Base-by-base conservation (phyloP, 139 green algal genomes). In the Volvox reticuliferus region DNA sequence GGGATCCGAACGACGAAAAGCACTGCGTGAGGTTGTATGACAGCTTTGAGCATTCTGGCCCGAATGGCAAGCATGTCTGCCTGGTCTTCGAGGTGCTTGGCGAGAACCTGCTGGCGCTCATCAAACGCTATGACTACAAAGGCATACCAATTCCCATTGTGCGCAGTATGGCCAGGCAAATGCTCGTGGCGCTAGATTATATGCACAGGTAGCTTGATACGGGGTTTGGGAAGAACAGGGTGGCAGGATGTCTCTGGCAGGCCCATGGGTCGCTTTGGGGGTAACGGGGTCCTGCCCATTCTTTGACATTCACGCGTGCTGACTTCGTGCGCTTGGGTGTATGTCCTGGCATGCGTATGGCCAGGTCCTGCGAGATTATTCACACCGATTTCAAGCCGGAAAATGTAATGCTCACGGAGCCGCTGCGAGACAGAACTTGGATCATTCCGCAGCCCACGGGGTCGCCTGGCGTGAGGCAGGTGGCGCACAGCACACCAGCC, bases 381-480 rank as follows among this genome's bases (percentile, higher is more conserved):
- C 98, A 99, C 95, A 99, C 97, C 0, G 98, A 99, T 93, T 93
- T 99, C 78, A 99, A 99, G 93, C 97, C 97, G 13, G 98, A 99
- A 94, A 99, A 99, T 82, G 97, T 99, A 37, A 98, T 99, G 96
- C 95, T 99, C 73, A 94, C 93, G 2, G 85, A 96, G 61, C 93
- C 95, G 19, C 85, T 99, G 82, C 50, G 82, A 1, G 85, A 93
- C 19, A 89, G 95, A 9, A 90, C 88, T 20, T 95, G 91, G 93
- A 67, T 94, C 65, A 84, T 96, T 50, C 90, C 92, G 3, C 80
- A 88, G 61, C 86, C 89, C 55, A 65, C 69, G 83, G 61, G 81
- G 30, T 14, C 75, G 28, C 78, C 62, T 44, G 30, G 37, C 14
- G 22, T 17, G 75, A 79, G 90, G 21, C 92, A 90, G 44, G 79